Conservation (phyloP, 129 eudicot genomes). For the Saposhnikovia divaricata region DNA sequence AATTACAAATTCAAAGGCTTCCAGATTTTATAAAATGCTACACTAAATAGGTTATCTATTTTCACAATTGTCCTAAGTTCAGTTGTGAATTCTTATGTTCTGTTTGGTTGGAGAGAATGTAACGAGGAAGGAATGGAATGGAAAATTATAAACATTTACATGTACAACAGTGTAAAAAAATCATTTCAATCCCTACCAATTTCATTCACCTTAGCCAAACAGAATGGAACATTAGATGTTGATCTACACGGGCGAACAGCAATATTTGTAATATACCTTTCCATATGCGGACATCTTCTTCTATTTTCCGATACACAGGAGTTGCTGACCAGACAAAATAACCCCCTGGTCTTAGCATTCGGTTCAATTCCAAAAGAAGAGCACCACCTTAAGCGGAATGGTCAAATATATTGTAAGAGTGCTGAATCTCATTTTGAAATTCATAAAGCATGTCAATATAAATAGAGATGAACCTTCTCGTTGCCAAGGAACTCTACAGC, state of each 20-base stretch:
- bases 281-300: constrained; percentile 77
- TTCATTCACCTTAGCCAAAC: not conserved
- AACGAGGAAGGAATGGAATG: not conserved
- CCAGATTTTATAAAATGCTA: not conserved
- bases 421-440: not conserved
- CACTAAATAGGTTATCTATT: not conserved
- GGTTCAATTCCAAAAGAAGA: constrained; percentile 72
- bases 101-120: too few relatives aligned
- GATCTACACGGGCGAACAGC: not conserved
- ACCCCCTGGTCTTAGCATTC: constrained; percentile 87
- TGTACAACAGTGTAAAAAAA: too few relatives aligned
- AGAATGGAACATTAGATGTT: too few relatives aligned
- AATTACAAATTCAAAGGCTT: not conserved
- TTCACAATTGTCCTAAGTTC: not conserved
- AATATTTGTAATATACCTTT: constrained; percentile 29
- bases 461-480: constrained; percentile 43
- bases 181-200: too few relatives aligned
- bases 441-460: not conserved
- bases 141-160: not conserved
- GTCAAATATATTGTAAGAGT: not conserved
- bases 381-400: constrained; percentile 43
- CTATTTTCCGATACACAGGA: constrained; percentile 70
- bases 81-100: not conserved
- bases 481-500: constrained; percentile 86
- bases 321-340: constrained; percentile 87